These are phyloP conservation scores for Aspergillus thermomutatus DNA, from an alignment of 2,329 filamentous ascomycete genomes.

Conservation along the genomic window DNA sequence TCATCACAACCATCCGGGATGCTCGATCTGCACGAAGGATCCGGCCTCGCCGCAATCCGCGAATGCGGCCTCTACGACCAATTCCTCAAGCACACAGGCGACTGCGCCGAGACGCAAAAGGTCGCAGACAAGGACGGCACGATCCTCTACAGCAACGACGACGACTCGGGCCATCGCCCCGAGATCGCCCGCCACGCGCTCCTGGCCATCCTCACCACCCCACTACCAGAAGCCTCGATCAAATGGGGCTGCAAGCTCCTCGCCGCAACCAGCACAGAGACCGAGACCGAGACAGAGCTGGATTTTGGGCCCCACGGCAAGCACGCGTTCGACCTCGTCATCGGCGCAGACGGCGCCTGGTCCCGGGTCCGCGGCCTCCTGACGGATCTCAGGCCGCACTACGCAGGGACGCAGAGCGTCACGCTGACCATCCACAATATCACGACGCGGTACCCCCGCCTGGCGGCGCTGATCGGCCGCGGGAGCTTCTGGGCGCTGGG, in stretches of 20 bases:
- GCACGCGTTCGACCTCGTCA: slow-evolving; percentile 17
- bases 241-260: slow-evolving; percentile 22
- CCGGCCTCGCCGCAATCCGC: slow-evolving; percentile 22
- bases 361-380: slow-evolving; percentile 19
- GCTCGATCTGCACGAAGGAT: slow-evolving; percentile 27
- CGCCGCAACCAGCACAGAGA: not conserved
- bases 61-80: slow-evolving; percentile 21
- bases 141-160: slow-evolving; percentile 12
- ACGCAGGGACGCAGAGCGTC: slow-evolving; percentile 16
- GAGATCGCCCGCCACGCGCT: slow-evolving; percentile 25
- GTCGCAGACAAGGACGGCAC: slow-evolving; percentile 17
- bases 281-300: slow-evolving; percentile 7
- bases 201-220: slow-evolving; percentile 11
- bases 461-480: slow-evolving; percentile 20
- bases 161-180: slow-evolving; percentile 17
- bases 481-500: slow-evolving; percentile 26
- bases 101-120: slow-evolving; percentile 20
- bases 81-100: slow-evolving; percentile 20
- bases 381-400: slow-evolving; percentile 18
- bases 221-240: slow-evolving; percentile 13
- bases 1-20: slow-evolving; percentile 18
- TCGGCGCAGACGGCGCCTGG: slow-evolving; percentile 31
- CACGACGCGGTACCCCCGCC: slow-evolving; percentile 17
- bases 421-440: slow-evolving; percentile 18
- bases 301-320: slow-evolving; percentile 11